Percentiles rank a stretch among this genome's conserved stretches.
phyloP scores from a whole-genome alignment of 495 filamentous ascomycete genomes.

The Cudoniella acicularis region DNA sequence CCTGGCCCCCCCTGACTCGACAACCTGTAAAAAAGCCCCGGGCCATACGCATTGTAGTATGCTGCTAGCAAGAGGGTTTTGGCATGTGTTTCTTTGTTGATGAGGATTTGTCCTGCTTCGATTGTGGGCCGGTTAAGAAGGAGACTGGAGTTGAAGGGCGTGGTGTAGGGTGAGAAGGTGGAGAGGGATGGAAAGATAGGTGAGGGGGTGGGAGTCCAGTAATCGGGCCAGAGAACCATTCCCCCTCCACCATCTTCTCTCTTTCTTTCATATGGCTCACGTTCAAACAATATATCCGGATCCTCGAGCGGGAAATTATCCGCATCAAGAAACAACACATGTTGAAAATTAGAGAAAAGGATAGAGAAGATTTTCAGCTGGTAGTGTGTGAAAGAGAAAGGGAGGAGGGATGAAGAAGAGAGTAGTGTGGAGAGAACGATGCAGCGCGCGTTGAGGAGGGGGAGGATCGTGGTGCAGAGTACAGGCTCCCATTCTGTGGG shows the following conservation, averaged over 20 bases:
- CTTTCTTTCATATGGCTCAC: constrained; percentile 48
- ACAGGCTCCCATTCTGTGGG: constrained; percentile 43
- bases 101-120: constrained; percentile 55
- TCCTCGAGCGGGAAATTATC: constrained; percentile 52
- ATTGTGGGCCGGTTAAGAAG: constrained; percentile 28
- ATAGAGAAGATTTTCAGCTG: constrained; percentile 61
- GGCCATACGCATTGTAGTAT: constrained; percentile 66
- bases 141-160: constrained; percentile 37
- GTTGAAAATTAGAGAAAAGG: constrained; percentile 56
- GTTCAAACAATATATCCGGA: constrained; percentile 46
- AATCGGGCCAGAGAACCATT: constrained; percentile 60
- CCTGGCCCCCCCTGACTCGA: constrained; percentile 53
- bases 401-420: background rate
- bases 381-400: constrained; percentile 32
- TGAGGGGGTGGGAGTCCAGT: constrained; percentile 52
- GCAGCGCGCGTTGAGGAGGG: constrained; percentile 48
- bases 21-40: constrained; percentile 56
- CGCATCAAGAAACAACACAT: constrained; percentile 60
- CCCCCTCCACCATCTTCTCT: too few species aligned
- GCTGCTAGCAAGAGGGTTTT: constrained; percentile 50
- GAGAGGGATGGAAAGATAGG: constrained; percentile 51
- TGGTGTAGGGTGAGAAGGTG: too few species aligned
- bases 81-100: constrained; percentile 51
- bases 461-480: constrained; percentile 51
- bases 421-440: constrained; percentile 22